Percentiles rank a stretch among this genome's conserved stretches.
Evolutionary conservation across 331 rosid genomes (phyloP).

Genomic region (Quercus phellos): DNA sequence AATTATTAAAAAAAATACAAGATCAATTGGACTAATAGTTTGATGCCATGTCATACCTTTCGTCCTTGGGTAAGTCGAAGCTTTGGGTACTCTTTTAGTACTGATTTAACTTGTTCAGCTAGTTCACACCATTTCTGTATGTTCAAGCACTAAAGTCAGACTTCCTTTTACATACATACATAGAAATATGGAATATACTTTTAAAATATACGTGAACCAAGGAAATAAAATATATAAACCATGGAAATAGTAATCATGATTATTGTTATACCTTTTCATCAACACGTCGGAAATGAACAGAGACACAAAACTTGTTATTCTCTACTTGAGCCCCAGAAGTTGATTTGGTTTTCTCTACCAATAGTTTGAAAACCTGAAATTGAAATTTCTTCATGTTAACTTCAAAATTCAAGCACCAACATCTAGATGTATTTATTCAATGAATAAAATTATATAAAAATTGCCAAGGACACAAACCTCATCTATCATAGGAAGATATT

Average conservation of each 20-base stretch:
- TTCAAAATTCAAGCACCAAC: background rate
- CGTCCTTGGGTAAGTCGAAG: conserved; percentile 85
- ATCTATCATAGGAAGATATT: conserved; percentile 84
- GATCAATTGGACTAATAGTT: conserved; percentile 4
- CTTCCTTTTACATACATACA: background rate
- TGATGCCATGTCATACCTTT: conserved; percentile 50
- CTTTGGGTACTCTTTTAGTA: conserved; percentile 70
- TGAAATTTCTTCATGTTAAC: background rate
- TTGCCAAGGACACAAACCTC: conserved; percentile 32
- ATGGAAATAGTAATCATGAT: background rate
- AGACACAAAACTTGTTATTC: conserved; percentile 75
- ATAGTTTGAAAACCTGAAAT: conserved; percentile 49
- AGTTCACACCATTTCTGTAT: conserved; percentile 77
- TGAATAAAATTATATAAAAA: too few species aligned
- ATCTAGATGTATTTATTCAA: background rate
- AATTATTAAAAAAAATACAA: background rate
- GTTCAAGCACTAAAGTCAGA: conserved; percentile 13
- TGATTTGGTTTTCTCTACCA: conserved; percentile 64
- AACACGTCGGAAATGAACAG: conserved; percentile 92
- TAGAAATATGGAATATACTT: background rate
- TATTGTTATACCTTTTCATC: conserved; percentile 66
- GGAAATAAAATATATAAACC: background rate
- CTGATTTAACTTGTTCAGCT: conserved; percentile 73
- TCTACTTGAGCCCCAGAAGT: conserved; percentile 80
- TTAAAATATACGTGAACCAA: background rate